These are phyloP conservation scores for Citrus maxima DNA, from an alignment of 345 rosid genomes.

Conservation along the genomic window DNA sequence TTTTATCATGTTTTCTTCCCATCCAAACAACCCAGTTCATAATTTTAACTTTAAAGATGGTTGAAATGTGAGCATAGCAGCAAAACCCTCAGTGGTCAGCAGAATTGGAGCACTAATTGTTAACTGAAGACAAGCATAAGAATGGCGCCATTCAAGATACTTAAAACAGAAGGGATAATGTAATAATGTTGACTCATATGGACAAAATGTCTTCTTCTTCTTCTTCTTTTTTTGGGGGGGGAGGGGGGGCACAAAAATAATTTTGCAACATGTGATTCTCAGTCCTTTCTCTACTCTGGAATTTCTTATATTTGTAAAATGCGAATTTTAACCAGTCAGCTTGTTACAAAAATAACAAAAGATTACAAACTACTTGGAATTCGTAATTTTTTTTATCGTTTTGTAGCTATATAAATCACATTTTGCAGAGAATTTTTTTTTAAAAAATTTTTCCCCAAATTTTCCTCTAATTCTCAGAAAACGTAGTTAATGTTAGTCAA, in stretches of 20 bases:
- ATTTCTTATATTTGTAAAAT: too few species aligned
- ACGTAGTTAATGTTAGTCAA: not conserved
- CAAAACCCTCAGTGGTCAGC: not conserved
- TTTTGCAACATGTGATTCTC: not conserved
- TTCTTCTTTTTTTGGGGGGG: too few species aligned
- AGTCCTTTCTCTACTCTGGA: too few species aligned
- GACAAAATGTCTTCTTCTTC: not conserved
- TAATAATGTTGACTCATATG: not conserved
- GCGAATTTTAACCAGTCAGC: too few species aligned
- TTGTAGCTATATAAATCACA: too few species aligned
- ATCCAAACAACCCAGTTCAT: not conserved
- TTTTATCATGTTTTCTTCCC: slow-evolving; percentile 7
- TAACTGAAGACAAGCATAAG: not conserved
- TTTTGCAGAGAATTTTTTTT: too few species aligned
- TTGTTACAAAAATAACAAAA: too few species aligned
- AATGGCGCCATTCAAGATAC: not conserved
- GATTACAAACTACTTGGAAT: too few species aligned
- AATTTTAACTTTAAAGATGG: not conserved
- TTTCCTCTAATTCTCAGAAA: not conserved
- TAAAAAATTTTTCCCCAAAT: too few species aligned
- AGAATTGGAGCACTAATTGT: not conserved
- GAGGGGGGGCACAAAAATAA: not conserved
- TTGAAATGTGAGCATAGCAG: not conserved
- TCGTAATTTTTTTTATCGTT: too few species aligned
- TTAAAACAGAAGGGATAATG: not conserved